Conservation (phyloP, 768 basidiomycete species). For the Rubroboletus pulcherrimus region DNA sequence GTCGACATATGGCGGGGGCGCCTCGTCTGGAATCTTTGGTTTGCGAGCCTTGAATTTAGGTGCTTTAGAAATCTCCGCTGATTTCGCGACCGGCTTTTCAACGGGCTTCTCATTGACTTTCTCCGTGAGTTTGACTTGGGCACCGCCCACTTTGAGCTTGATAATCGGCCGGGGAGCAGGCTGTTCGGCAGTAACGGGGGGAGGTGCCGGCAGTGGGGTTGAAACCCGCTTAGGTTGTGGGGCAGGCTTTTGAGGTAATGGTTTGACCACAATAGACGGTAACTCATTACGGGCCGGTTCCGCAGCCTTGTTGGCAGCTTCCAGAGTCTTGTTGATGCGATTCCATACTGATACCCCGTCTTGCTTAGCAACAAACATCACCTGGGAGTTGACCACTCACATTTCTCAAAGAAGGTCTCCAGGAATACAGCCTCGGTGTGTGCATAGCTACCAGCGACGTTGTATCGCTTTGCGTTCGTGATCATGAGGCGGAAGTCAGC, state of each 20-base stretch:
- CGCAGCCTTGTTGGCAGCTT: constrained; percentile 52
- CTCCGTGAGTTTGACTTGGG: constrained; percentile 34
- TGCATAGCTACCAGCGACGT: constrained; percentile 64
- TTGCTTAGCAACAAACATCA: constrained; percentile 6
- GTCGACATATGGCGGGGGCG: constrained; percentile 67
- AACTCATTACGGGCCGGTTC: constrained; percentile 22
- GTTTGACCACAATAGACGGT: constrained; percentile 26
- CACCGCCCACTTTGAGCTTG: constrained; percentile 62
- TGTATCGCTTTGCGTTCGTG: constrained; percentile 83
- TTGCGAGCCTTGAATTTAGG: constrained; percentile 42
- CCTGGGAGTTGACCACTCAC: constrained; percentile 42
- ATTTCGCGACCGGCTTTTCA: constrained; percentile 24
- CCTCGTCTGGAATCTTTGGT: constrained; percentile 41
- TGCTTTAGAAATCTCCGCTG: constrained; percentile 32
- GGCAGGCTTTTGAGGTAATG: constrained; percentile 17
- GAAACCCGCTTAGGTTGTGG: constrained; percentile 9
- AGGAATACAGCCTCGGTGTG: constrained; percentile 72
- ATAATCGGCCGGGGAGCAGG: constrained; percentile 52
- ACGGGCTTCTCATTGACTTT: constrained; percentile 28
- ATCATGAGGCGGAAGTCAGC: constrained; percentile 88
- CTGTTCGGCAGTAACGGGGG: constrained; percentile 21
- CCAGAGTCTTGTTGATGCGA: constrained; percentile 79
- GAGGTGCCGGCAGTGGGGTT: constrained; percentile 14
- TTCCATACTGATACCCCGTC: constrained; percentile 66
- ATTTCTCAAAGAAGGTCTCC: constrained; percentile 81